Base-by-base conservation (phyloP, 495 filamentous ascomycete species). In the Hyaloscypha bicolor region DNA sequence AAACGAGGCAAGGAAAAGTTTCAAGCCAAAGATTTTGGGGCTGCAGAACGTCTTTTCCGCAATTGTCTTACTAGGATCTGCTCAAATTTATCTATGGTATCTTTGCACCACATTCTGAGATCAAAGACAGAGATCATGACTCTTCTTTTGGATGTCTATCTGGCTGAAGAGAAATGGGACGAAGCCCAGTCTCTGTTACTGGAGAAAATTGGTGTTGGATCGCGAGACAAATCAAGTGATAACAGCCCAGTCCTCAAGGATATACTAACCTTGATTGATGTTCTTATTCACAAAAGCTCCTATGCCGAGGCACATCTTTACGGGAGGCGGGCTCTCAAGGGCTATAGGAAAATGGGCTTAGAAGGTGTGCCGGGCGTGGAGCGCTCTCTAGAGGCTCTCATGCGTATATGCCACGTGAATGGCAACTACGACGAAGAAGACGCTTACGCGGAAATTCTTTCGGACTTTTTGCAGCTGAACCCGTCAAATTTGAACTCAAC, bases 281-380 rank as follows among this genome's bases (percentile, higher is more conserved):
- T 69, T 30, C 59, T 69, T 21, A 12, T 66, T 4, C 16, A 56
- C 19, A 65, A 65, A 29, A 39, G 57, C 9, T 19, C 56, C 11
- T 56, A 65, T 39, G 33, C 62, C 4, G 67, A 69, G 30, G 67
- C 67, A 12, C 56, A 62, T 21, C 31, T 69, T 19, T 69, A 69
- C 30, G 67, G 62, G 9, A 42, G 67, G 39, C 39, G 62, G 22
- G 67, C 63, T 45, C 63, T 69, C 22, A 65, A 62, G 37, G 63
- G 67, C 48, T 69, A 70, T 25, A 22, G 63, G 16, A 59, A 55
- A 37, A 33, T 63, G 35, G 63, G 63, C n/a, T 25, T 29, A 6
- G 16, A 33, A 3, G 63, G 68, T 4, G 12, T 30, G 5, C 0
- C 9, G 9, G 60, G 63, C 1, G 63, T 66, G 0, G 37, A 66